These are phyloP conservation scores for Amniculicola lignicola DNA, from an alignment of 495 filamentous ascomycete genomes.

Conservation along the genomic window DNA sequence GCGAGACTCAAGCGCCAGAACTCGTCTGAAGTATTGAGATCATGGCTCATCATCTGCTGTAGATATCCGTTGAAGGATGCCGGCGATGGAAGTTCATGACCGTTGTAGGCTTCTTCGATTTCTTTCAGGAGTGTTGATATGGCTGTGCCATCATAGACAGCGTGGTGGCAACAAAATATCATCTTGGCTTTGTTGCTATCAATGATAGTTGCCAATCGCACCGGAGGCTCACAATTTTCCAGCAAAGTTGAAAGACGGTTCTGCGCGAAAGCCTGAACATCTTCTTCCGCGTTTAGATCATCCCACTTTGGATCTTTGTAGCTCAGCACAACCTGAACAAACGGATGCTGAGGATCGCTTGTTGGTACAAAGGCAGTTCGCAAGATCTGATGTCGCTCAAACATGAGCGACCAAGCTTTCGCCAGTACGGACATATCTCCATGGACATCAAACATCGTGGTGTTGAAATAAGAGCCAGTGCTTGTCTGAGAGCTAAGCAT, in stretches of 20 bases:
- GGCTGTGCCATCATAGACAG: conserved; percentile 74
- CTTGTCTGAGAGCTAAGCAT: conserved; percentile 62
- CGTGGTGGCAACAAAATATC: conserved; percentile 57
- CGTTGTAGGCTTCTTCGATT: conserved; percentile 53
- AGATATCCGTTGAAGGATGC: conserved; percentile 53
- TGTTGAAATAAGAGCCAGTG: conserved; percentile 53
- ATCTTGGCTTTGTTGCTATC: not conserved
- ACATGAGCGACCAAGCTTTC: conserved; percentile 50
- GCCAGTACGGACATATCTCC: conserved; percentile 45
- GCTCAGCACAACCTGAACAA: conserved; percentile 57
- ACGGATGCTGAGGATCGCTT: conserved; percentile 48
- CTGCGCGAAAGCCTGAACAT: conserved; percentile 10
- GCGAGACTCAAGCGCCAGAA: conserved; percentile 62
- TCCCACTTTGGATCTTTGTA: conserved; percentile 38
- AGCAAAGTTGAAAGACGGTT: not conserved
- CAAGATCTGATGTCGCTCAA: conserved; percentile 59
- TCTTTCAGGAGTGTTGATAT: conserved; percentile 64
- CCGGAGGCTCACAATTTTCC: conserved; percentile 17
- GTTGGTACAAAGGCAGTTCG: conserved; percentile 62
- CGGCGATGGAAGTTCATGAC: conserved; percentile 45
- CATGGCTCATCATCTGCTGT: conserved; percentile 44
- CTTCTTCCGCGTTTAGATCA: not conserved
- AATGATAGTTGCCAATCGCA: conserved; percentile 2
- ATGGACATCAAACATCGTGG: conserved; percentile 49
- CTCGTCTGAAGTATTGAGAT: conserved; percentile 44